Base-by-base conservation (phyloP, 805 yeast species). In the Candida methanosorbosa region DNA sequence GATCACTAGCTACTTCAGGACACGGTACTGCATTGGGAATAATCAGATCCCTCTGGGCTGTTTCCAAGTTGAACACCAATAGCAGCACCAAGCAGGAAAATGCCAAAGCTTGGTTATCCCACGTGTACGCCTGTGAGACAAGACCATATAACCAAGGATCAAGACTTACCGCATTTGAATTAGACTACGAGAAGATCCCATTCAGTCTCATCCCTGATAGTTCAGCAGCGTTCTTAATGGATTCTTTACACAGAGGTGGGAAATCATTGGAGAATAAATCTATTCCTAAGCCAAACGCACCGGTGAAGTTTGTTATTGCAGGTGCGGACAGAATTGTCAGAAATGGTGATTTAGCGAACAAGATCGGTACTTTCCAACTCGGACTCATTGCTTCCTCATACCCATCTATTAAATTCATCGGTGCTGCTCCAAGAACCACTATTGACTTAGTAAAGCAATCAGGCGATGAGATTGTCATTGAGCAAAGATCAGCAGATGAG, bases 111-210 rank as follows among this genome's bases (percentile, higher is more conserved):
- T 68, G 66, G 50, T 59, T 90, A 43, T 66, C 72, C 9, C 86
- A 77, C 33, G 92, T 80, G 1, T 92, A 78, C 47, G 90, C 95
- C 5, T 69, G 90, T 49, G 98, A 90, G 54, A 90, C 98, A 0
- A 72, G 98, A 47, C 98, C 98, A 1, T 92, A 90, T 54, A 87
- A 90, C 56, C 97, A 90, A 62, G 98, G 98, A 9, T 85, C 97
- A 0, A 73, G 95, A 44, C 66, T 90, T 38, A 90, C 97, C 0
- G 88, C 97, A 0, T 90, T 77, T 57, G 98, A 90, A 56, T 68
- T 90, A 30, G 78, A 83, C 13, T 79, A 82, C 48, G 97, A 90
- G 42, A 52, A 72, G 16, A 84, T 92, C 28, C 97, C 97, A 13
- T 78, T 92, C 32, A 85, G 95, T 1, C 64, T 90, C 40, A 74